These are phyloP conservation scores for Perkinsus marinus DNA, from an alignment of 169 alveolate genomes.

Conservation along the genomic window DNA sequence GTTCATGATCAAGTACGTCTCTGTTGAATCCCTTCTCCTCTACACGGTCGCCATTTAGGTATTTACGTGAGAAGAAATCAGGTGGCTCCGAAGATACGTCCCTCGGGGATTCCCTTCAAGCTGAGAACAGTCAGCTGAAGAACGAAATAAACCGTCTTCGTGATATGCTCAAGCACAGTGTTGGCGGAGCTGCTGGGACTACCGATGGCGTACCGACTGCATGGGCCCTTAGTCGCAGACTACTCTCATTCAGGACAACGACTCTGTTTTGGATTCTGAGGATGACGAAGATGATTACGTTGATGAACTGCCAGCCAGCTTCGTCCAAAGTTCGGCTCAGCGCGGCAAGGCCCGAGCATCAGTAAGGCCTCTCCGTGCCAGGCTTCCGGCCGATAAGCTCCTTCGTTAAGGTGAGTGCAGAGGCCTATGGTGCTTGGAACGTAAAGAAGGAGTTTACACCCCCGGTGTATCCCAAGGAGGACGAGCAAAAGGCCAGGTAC, in stretches of 20 bases:
- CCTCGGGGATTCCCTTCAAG: neutral
- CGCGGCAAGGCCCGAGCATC: neutral
- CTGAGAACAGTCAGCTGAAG: neutral
- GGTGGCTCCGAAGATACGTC: neutral
- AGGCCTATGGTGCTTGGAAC: slow-evolving; percentile 84
- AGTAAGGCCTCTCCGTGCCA: neutral
- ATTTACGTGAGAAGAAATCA: neutral
- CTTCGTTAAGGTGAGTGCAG: slow-evolving; percentile 58
- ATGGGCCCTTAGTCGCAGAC: neutral
- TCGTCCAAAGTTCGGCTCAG: neutral
- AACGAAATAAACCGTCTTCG: neutral
- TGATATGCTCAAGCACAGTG: neutral
- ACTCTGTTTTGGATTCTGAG: neutral
- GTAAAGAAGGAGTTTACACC: slow-evolving; percentile 63
- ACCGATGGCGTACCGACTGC: neutral
- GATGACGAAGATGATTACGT: neutral
- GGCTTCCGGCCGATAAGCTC: neutral
- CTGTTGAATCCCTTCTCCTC: neutral
- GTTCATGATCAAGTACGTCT: slow-evolving; percentile 13
- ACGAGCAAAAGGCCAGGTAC: slow-evolving; percentile 55
- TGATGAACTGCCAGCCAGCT: neutral
- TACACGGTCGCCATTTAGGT: neutral
- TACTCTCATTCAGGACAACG: neutral
- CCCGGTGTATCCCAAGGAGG: slow-evolving; percentile 58
- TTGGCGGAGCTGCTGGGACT: neutral